These are phyloP conservation scores for Leccinum longicurvipes DNA, from an alignment of 768 basidiomycete genomes.

Conservation along the genomic window DNA sequence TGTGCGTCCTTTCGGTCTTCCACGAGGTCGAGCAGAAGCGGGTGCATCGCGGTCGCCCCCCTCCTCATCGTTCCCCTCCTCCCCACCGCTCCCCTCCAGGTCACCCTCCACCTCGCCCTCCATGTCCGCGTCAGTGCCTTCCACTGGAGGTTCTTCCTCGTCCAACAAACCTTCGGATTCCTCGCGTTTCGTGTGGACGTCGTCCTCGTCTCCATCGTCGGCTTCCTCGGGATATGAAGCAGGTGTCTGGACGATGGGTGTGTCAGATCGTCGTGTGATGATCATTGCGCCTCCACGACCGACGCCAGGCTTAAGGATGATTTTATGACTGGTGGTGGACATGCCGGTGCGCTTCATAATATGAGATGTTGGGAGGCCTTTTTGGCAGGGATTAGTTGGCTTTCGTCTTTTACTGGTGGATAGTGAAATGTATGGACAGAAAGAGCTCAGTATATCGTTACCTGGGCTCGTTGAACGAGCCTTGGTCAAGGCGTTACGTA, in stretches of 20 bases:
- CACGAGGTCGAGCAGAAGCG: conserved; percentile 33
- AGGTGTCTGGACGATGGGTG: conserved; percentile 18
- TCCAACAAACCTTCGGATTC: conserved; percentile 29
- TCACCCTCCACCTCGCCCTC: conserved; percentile 30
- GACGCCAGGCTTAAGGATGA: conserved; percentile 40
- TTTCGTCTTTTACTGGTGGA: not conserved
- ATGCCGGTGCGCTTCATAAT: conserved; percentile 27
- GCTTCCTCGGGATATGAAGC: conserved; percentile 19
- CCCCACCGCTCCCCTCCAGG: conserved; percentile 29
- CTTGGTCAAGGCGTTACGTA: too few species aligned
- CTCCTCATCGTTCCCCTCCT: conserved; percentile 31
- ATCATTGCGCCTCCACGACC: conserved; percentile 27
- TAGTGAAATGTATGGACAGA: not conserved
- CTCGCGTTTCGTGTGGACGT: conserved; percentile 27
- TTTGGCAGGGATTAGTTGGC: not conserved
- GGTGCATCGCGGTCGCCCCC: conserved; percentile 35
- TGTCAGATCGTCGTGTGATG: conserved; percentile 23
- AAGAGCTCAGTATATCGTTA: too few species aligned
- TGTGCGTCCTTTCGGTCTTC: conserved; percentile 38
- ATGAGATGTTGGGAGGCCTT: not conserved
- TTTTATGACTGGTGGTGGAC: conserved; percentile 31
- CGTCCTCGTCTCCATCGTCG: conserved; percentile 25
- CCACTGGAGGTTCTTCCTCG: conserved; percentile 30
- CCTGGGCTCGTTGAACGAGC: too few species aligned
- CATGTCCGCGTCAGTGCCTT: conserved; percentile 26